Base-by-base conservation (phyloP, 805 yeast genomes). In the Ogataea paradorogensis region DNA sequence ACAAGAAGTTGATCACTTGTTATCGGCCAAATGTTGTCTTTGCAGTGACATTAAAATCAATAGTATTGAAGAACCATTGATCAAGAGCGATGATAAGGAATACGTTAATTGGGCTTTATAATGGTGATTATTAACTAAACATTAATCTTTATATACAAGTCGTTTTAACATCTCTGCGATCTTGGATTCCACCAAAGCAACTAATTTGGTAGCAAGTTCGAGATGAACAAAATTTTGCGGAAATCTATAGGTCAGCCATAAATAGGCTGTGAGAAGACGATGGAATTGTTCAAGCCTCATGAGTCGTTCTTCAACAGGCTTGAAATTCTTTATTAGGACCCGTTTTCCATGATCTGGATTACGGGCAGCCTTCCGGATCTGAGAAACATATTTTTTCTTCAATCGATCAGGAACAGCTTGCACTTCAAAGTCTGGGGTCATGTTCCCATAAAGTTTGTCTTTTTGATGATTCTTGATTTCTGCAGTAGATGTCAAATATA, bases 181-280 rank as follows among this genome's bases (percentile, higher is more conserved):
- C 37, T 76, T 62, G 44, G 67, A 69, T 55, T 90, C 96, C 37
- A 88, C 78, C 45, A 85, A 62, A 21, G 75, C 66, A 56, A 84
- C 84, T 51, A 87, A 61, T 40, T 84, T 85, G 16, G 62, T 58
- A 0, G 95, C 95, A 33, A 87, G 74, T 43, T 81, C 85, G 11
- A 78, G 69, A 59, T 88, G 96, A 13, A 84, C 75, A 51, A 89
- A 86, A 35, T 78, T 71, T 22, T 82, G 78, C 1, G 97, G 95
- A 68, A 83, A 91, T 53, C 97, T 69, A 58, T 86, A 90, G 39
- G 85, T 73, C 46, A 91, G 68, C 99, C 99, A 91, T 56, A 87
- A 66, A 55, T 78, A 91, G 6, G 85, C 63, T 50, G 80, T 72
- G 13, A 86, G 70, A 31, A 76, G 65, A 48, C 78, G 78, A 63